Evolutionary conservation across 768 basidiomycete genomes (phyloP), one percentile per base, ranked within the genome.

Genomic region (Lentinula sp.): DNA sequence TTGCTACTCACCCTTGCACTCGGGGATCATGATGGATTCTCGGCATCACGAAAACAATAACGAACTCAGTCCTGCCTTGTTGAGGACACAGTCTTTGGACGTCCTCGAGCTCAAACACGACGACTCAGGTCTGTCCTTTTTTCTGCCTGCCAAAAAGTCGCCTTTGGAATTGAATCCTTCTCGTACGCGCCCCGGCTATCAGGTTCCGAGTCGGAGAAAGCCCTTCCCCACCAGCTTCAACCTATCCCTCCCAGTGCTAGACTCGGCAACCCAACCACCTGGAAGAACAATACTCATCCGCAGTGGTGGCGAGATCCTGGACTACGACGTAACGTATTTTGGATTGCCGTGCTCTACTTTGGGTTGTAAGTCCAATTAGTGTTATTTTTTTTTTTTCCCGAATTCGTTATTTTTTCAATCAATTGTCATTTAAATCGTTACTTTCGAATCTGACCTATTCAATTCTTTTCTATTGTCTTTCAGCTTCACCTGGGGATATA

Each of bases 401-500:
- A 39, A 39, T 39, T 8, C 37, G 9, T 39, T 39, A 28, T 28
- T n/a, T 16, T 43, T 16, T 15, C 16, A 16, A 6, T 43, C 15
- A 43, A 43, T 43, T 16, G 4, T 43, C 42, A 43, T 16, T 43
- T 15, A 15, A 15, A 31, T 34, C 23, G 15, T 31, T 50, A 13
- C 51, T 52, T 52, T 16, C 34, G 51, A 52, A 32, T 28, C 31
- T 52, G 51, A 39, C 7, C 13, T 13, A 37, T 39, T 37, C 53
- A 18, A 21, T 54, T 37, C 10, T 54, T 16, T 37, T n/a, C 5
- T 35, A 37, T 54, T 39, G 16, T 13, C 13, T 4, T 42, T 6
- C 21, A 56, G 55, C 40, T 56, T 56, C 31, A 56, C 55, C 23
- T 56, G 55, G 55, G 55, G 55, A 54, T 56, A 56, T 56, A 56